Base-by-base conservation (phyloP, 1,139 yeast species). In the Geotrichum reessii region DNA sequence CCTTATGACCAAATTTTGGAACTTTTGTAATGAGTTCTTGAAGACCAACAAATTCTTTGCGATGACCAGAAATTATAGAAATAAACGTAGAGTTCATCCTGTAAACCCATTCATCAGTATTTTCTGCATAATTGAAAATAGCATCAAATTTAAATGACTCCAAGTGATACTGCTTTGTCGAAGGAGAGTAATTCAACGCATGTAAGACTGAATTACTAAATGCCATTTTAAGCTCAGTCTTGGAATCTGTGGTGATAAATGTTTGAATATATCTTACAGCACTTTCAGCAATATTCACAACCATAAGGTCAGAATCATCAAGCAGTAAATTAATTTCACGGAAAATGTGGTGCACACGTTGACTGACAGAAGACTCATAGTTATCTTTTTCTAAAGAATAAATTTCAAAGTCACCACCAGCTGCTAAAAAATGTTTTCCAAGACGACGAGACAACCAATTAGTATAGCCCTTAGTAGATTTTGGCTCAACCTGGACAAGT, bases 401-500 rank as follows among this genome's bases (percentile, higher is more conserved):
- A 37, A 37, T n/a, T 17, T 37, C n/a, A 17, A 37, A 12, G 17
- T 5, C 25, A 46, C 27, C 48, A 5, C 59, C 57, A 21, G 42
- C 51, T 5, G 49, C 28, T 7, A 49, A 57, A 47, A 46, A 53
- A 7, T 24, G 33, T n/a, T 47, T 48, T 8, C 59, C 59, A n/a
- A 57, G 37, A 12, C 47, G 40, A 12, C 57, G 44, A 17, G 55
- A 53, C 4, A 57, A 44, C 59, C 59, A 57, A n/a, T 31, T 40
- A 11, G 52, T 50, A 31, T 50, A 57, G 9, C 56, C 59, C 27
- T 42, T 51, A 19, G 57, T 52, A 14, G 33, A n/a, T 21, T 49
- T 25, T n/a, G 54, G 31, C n/a, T 57, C 49, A 14, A 52, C 14
- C 17, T 27, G 14, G 25, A 48, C 14, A 22, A 56, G 22, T 3